Evolutionary conservation across 176 grass and related monocot species (phyloP).

Genomic region (Pontederia paniculata): DNA sequence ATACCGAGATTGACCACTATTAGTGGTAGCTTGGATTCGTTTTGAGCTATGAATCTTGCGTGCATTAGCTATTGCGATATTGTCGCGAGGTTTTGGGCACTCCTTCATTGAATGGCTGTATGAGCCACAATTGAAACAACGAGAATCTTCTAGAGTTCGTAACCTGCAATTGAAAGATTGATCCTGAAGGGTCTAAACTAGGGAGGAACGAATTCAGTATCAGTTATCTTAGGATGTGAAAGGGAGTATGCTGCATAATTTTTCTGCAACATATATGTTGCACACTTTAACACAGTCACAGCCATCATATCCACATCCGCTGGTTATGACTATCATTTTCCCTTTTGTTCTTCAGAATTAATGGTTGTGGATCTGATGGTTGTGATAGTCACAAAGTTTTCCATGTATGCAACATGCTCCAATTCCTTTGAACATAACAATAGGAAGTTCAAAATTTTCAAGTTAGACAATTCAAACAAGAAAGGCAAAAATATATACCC

Average conservation of each 20-base stretch:
- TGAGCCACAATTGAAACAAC: constrained; percentile 97
- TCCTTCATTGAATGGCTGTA: constrained; percentile 86
- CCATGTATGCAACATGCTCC: no score
- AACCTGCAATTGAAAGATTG: constrained; percentile 26
- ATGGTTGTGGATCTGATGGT: no score
- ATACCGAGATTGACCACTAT: constrained; percentile 64
- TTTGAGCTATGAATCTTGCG: constrained; percentile 62
- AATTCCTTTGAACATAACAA: neutral
- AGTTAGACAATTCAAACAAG: neutral
- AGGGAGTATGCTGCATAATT: no score
- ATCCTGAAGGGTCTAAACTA: no score
- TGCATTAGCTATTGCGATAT: constrained; percentile 72
- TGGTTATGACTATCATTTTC: no score
- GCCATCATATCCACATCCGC: no score
- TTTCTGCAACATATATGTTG: no score
- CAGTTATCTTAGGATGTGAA: no score
- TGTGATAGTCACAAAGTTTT: no score
- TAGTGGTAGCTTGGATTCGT: constrained; percentile 42
- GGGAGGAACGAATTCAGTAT: no score
- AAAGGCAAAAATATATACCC: constrained; percentile 32
- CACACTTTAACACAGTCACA: no score
- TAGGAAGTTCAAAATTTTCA: neutral
- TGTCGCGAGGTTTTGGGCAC: constrained; percentile 78
- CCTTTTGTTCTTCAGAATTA: no score
- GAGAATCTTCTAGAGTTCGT: constrained; percentile 52